A percentile compares a stretch with the other conserved stretches of the same genome.
These are phyloP conservation scores for Rubia peregrina DNA, from an alignment of 305 asterid species.

Conservation along the genomic window DNA sequence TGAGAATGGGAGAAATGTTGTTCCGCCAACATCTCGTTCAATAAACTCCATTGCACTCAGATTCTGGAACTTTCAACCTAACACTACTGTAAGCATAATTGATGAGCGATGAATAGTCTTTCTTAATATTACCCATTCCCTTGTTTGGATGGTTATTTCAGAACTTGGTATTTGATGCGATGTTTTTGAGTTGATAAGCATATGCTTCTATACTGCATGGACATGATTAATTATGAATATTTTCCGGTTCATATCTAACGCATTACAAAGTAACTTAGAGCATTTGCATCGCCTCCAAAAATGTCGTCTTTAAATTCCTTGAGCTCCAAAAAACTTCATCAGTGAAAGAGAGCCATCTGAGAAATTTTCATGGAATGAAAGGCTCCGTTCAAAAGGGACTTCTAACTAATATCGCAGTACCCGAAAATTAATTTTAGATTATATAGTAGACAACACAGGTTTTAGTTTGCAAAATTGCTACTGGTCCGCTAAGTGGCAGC, in stretches of 20 bases:
- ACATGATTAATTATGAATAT: not conserved
- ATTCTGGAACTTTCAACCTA: slow-evolving; percentile 41
- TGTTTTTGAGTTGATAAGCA: not conserved
- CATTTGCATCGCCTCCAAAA: too few species aligned
- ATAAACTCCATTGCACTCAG: slow-evolving; percentile 74
- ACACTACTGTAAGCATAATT: slow-evolving; percentile 44
- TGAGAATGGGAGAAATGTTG: slow-evolving; percentile 52
- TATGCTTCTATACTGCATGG: not conserved
- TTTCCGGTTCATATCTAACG: not conserved
- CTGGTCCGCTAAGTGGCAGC: not conserved
- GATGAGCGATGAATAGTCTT: not conserved
- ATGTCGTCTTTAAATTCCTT: not conserved
- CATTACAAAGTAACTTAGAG: not conserved
- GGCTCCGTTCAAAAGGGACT: not conserved
- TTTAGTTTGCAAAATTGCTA: not conserved
- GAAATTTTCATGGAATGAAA: not conserved
- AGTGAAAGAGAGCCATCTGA: not conserved
- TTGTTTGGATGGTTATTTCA: not conserved
- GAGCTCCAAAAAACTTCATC: not conserved
- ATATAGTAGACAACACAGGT: not conserved
- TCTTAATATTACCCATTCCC: not conserved
- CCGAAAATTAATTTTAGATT: not conserved
- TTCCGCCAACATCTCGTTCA: slow-evolving; percentile 74
- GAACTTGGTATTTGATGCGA: not conserved
- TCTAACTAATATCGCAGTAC: not conserved